Evolutionary conservation across 2,329 filamentous ascomycete genomes (phyloP).

Genomic region (Didymella lethalis): DNA sequence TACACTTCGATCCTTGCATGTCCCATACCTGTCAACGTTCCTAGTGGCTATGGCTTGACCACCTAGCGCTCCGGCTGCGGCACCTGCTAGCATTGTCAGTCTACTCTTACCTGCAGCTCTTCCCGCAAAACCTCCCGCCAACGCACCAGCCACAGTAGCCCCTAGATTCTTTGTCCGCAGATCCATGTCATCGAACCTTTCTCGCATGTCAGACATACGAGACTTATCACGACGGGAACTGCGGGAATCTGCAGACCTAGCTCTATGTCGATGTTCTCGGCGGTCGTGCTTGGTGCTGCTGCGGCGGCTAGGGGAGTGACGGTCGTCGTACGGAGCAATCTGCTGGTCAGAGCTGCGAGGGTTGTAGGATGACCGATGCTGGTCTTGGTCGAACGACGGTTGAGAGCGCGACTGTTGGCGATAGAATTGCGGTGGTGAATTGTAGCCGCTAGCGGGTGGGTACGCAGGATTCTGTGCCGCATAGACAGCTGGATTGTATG

Average conservation of each 20-base stretch:
- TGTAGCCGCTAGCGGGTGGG: constrained; percentile 32
- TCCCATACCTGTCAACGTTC: constrained; percentile 16
- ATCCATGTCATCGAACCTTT: constrained; percentile 48
- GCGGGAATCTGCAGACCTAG: constrained; percentile 49
- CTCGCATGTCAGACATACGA: constrained; percentile 44
- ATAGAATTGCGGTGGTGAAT: constrained; percentile 46
- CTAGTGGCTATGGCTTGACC: constrained; percentile 34
- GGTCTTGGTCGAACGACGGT: constrained; percentile 34
- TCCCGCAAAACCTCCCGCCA: constrained; percentile 49
- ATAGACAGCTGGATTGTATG: constrained; percentile 47
- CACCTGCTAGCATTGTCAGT: constrained; percentile 50
- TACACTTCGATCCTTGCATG: neutral
- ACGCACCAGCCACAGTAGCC: constrained; percentile 50
- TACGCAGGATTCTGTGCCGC: constrained; percentile 30
- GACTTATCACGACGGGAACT: constrained; percentile 44
- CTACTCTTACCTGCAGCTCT: constrained; percentile 44
- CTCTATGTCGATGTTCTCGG: constrained; percentile 39
- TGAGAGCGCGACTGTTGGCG: constrained; percentile 48
- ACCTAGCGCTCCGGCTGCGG: constrained; percentile 46
- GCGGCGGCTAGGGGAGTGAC: constrained; percentile 37
- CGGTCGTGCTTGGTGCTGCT: constrained; percentile 42
- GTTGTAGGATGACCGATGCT: constrained; percentile 28
- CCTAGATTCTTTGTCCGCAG: constrained; percentile 44
- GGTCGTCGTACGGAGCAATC: constrained; percentile 30
- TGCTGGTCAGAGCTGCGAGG: constrained; percentile 30